phyloP scores from a whole-genome alignment of 2,329 filamentous ascomycete genomes.

The Ceratocystis colombiana region DNA sequence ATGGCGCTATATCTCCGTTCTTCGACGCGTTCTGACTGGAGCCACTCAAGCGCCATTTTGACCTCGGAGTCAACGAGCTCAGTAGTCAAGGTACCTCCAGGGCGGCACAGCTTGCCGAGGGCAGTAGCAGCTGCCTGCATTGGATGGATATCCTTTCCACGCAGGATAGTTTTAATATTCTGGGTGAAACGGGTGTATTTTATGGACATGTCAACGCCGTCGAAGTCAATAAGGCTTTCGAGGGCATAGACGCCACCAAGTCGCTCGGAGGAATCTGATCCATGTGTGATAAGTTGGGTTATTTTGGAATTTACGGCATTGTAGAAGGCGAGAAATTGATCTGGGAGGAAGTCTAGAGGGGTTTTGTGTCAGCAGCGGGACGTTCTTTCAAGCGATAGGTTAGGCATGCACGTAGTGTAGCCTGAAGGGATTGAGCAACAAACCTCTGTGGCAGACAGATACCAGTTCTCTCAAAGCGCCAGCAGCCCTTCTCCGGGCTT shows the following conservation, averaged over 20 bases:
- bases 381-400: background rate
- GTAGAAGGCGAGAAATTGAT: conserved; percentile 59
- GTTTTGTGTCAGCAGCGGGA: background rate
- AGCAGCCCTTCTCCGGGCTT: conserved; percentile 44
- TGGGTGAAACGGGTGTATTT: conserved; percentile 93
- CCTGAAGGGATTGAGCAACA: conserved; percentile 14
- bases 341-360: conserved; percentile 59
- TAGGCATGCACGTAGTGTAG: background rate
- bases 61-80: conserved; percentile 95
- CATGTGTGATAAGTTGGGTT: conserved; percentile 64
- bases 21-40: conserved; percentile 89
- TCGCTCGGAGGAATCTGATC: conserved; percentile 75
- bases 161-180: conserved; percentile 75
- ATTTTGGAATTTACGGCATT: conserved; percentile 48
- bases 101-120: conserved; percentile 79
- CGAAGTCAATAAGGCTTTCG: conserved; percentile 89
- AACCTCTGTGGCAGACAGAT: conserved; percentile 46
- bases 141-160: conserved; percentile 81
- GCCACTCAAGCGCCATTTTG: conserved; percentile 90
- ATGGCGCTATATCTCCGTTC: conserved; percentile 89
- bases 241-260: conserved; percentile 87
- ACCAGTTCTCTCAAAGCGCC: conserved; percentile 47
- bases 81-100: conserved; percentile 85
- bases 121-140: conserved; percentile 86
- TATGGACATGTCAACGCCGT: conserved; percentile 82